These are phyloP conservation scores for Ramaria sp. DNA, from an alignment of 768 basidiomycete genomes.

Conservation along the genomic window DNA sequence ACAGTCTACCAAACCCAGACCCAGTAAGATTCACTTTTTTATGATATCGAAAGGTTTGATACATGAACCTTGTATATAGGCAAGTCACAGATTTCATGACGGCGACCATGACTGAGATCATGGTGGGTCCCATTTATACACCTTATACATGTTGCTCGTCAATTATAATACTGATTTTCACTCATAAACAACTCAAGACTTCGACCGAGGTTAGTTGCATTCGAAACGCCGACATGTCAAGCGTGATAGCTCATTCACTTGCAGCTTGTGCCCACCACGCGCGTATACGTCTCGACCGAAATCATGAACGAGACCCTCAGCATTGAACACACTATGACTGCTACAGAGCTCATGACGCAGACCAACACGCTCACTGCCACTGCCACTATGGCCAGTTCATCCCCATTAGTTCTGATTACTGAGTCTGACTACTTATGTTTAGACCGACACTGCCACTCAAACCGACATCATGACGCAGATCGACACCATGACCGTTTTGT, in stretches of 20 bases:
- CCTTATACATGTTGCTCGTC: background rate
- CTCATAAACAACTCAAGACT: conserved; percentile 20
- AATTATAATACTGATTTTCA: background rate
- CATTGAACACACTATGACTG: conserved; percentile 49
- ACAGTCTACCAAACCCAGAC: conserved; percentile 33
- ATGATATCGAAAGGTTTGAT: background rate
- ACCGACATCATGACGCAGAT: conserved; percentile 37
- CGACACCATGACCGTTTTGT: conserved; percentile 33
- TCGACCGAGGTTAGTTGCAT: conserved; percentile 27
- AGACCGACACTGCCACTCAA: conserved; percentile 33
- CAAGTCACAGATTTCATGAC: conserved; percentile 13
- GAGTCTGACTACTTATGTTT: background rate
- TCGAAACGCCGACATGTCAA: background rate
- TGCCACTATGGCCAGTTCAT: background rate
- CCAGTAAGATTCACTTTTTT: background rate
- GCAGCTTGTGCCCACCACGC: conserved; percentile 46
- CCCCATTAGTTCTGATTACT: background rate
- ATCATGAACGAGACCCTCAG: conserved; percentile 47
- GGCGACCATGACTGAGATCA: conserved; percentile 16
- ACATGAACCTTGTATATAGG: conserved; percentile 1
- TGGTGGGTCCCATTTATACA: conserved; percentile 5
- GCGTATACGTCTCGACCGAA: conserved; percentile 58
- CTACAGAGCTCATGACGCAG: conserved; percentile 50
- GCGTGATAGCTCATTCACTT: conserved; percentile 1
- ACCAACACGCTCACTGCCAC: conserved; percentile 38